phyloP scores from a whole-genome alignment of 768 basidiomycete genomes.

The Lentinula aciculospora region DNA sequence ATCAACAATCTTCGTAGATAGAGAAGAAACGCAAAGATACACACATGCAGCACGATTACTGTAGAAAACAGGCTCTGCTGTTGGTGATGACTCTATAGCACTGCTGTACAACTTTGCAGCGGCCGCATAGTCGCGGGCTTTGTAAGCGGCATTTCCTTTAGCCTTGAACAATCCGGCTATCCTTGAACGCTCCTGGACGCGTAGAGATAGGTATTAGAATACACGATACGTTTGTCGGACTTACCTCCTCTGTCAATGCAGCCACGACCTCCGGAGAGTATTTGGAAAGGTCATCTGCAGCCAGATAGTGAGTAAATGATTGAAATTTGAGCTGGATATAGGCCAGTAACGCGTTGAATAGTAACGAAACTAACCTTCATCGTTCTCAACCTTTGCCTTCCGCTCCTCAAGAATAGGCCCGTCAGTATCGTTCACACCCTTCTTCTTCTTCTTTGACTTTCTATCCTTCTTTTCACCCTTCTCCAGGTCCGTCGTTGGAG shows the following conservation, averaged over 20 bases:
- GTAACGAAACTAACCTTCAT: slow-evolving; percentile 16
- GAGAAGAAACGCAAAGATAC: slow-evolving; percentile 17
- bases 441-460: slow-evolving; percentile 57
- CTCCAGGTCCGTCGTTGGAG: slow-evolving; percentile 24
- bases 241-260: slow-evolving; percentile 53
- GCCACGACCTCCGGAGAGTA: slow-evolving; percentile 52
- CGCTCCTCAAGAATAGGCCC: slow-evolving; percentile 81
- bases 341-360: slow-evolving; percentile 3
- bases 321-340: not conserved
- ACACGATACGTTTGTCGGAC: slow-evolving; percentile 10
- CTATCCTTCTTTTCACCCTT: slow-evolving; percentile 43
- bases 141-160: slow-evolving; percentile 69
- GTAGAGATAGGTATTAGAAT: slow-evolving; percentile 5
- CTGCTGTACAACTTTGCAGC: slow-evolving; percentile 68
- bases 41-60: slow-evolving; percentile 95
- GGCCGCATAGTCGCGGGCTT: slow-evolving; percentile 48
- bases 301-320: slow-evolving; percentile 7
- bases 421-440: slow-evolving; percentile 49
- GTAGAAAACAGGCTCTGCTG: slow-evolving; percentile 89
- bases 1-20: not conserved
- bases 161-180: slow-evolving; percentile 62
- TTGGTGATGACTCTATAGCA: slow-evolving; percentile 69
- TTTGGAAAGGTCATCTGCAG: slow-evolving; percentile 30
- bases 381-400: slow-evolving; percentile 29
- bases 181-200: slow-evolving; percentile 53